Evolutionary conservation across 805 yeast genomes (phyloP), one percentile per base, ranked within the genome.

Genomic region (Pichia manshurica): DNA sequence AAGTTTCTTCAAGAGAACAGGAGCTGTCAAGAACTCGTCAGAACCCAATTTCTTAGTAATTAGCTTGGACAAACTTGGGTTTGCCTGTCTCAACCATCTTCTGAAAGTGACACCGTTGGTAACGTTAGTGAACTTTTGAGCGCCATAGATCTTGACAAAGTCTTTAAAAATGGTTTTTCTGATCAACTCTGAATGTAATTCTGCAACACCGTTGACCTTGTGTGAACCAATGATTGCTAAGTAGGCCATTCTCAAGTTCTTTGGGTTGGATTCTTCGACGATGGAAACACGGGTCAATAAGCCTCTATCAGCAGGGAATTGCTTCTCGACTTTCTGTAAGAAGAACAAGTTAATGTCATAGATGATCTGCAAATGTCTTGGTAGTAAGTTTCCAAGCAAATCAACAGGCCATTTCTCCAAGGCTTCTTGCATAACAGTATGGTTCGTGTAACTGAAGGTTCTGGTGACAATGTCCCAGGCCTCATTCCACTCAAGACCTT

Each of bases 51-150:
- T 81, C 44, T 79, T 74, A 38, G 86, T 75, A 61, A 90, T 90
- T 56, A 89, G 74, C n/a, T 68, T 70, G 16, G 93, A 77, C 57
- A 89, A 73, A 55, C 72, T 74, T 10, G 97, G 96, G 66, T 89
- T 90, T 44, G 96, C 96, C 70, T 89, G 96, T 64, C 81, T 82
- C 63, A 89, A 77, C 97, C 97, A 89, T 70, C 97, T 82, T 75
- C 97, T 81, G 57, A 96, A 96, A 3, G 97, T 89, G 62, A 89
- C 81, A 70, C 97, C 97, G 66, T 89, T 89, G 43, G 97, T 89
- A 52, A 89, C 96, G 60, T 89, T 89, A 45, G 87, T 86, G 68
- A 89, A 89, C 68, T 85, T 87, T 53, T 86, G 87, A 20, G 74
- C 60, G 43, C 97, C 97, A 58, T 78, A 89, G 33, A 89, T 75